phyloP scores from a whole-genome alignment of 352 stramenopile genomes.

The Pythium aristosporum region DNA sequence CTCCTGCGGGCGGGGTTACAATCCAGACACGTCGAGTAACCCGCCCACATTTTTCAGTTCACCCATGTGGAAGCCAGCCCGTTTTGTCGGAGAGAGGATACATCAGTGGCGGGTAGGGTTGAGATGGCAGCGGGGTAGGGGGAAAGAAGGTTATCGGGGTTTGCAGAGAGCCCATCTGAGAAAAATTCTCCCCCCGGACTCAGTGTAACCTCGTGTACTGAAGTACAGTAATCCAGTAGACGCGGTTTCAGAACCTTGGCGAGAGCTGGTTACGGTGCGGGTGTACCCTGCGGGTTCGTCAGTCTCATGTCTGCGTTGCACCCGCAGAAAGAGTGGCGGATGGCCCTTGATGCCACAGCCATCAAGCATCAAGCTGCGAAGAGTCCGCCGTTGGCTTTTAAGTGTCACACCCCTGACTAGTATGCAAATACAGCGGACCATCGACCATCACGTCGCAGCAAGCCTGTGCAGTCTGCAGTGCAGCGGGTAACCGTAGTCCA shows the following conservation, averaged over 20 bases:
- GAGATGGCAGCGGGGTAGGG: neutral
- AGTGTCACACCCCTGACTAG: too few relatives aligned
- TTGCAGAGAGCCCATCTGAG: neutral
- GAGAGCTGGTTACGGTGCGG: neutral
- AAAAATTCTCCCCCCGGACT: too few relatives aligned
- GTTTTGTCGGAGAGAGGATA: neutral
- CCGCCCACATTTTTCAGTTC: neutral
- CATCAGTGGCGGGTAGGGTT: neutral
- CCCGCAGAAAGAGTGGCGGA: neutral
- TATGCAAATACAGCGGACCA: too few relatives aligned
- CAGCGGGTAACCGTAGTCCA: too few relatives aligned
- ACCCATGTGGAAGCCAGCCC: constrained; percentile 5
- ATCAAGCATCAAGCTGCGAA: neutral
- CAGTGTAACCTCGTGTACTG: too few relatives aligned
- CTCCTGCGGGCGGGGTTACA: neutral
- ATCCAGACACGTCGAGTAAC: neutral
- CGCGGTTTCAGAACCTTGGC: too few relatives aligned
- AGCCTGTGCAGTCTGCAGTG: too few relatives aligned
- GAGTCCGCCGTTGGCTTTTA: neutral
- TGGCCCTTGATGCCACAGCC: too few relatives aligned
- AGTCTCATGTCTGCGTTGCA: neutral
- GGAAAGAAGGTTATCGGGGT: neutral
- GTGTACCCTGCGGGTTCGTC: neutral
- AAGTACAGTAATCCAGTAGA: neutral
- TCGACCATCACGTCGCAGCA: too few relatives aligned